Conservation (phyloP, 2,329 filamentous ascomycete species). For the Cladosporium sp. region DNA sequence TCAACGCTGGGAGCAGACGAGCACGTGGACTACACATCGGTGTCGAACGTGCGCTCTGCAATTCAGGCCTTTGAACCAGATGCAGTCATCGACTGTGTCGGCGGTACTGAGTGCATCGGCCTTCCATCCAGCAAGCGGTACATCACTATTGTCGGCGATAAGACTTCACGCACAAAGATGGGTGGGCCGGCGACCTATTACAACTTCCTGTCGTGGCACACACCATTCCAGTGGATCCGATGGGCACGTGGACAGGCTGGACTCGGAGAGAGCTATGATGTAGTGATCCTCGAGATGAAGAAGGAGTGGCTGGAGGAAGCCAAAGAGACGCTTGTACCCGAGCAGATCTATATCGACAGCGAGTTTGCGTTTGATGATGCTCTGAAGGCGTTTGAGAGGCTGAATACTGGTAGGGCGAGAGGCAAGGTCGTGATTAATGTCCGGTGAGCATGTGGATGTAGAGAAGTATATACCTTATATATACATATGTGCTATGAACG, state of each 20-base stretch:
- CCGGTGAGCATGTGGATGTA: background rate
- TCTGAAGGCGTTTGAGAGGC: constrained; percentile 31
- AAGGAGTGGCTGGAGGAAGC: constrained; percentile 50
- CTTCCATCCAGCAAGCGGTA: constrained; percentile 44
- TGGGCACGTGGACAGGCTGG: constrained; percentile 38
- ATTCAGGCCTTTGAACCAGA: constrained; percentile 50
- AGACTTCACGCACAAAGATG: constrained; percentile 31
- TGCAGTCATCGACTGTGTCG: constrained; percentile 59
- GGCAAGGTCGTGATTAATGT: constrained; percentile 30
- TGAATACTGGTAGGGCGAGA: constrained; percentile 31
- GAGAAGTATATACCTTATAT: too few species aligned
- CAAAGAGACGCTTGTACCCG: constrained; percentile 48
- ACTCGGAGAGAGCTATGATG: constrained; percentile 34
- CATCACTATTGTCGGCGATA: constrained; percentile 41
- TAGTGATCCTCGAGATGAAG: constrained; percentile 40
- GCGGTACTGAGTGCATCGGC: constrained; percentile 34
- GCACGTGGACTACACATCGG: constrained; percentile 57
- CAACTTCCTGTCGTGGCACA: constrained; percentile 21
- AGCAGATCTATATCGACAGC: constrained; percentile 55
- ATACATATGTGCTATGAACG: too few species aligned
- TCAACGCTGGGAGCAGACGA: constrained; percentile 57
- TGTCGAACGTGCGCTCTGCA: constrained; percentile 43
- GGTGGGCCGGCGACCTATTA: constrained; percentile 32
- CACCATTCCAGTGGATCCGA: constrained; percentile 26
- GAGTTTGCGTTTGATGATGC: constrained; percentile 55